Percentiles rank a stretch among this genome's conserved stretches.
phyloP scores from a whole-genome alignment of 768 basidiomycete species.

The Rhodotorula kratochvilovae region DNA sequence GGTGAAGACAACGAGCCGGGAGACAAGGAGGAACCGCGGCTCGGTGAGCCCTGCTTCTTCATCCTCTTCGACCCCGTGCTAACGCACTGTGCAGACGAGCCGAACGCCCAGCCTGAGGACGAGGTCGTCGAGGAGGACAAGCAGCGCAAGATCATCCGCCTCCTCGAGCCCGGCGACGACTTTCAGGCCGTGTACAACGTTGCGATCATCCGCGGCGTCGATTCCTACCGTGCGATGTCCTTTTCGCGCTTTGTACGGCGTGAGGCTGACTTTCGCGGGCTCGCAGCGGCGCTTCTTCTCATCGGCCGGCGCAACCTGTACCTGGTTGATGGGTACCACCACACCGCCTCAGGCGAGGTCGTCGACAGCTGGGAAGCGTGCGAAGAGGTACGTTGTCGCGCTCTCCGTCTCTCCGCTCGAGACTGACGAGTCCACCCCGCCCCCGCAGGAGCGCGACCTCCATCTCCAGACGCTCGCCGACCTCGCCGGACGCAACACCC shows the following conservation, averaged over 20 bases:
- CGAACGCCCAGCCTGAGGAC: not conserved
- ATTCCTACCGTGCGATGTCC: conserved; percentile 74
- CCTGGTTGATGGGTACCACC: conserved; percentile 82
- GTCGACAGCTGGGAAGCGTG: conserved; percentile 84
- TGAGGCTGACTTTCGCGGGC: not conserved
- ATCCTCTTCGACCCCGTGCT: no score
- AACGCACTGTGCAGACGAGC: conserved; percentile 9
- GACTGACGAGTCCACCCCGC: not conserved
- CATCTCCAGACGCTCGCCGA: conserved; percentile 57
- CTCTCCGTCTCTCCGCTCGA: conserved; percentile 54
- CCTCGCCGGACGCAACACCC: conserved; percentile 9
- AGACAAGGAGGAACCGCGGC: not conserved
- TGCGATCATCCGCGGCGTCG: conserved; percentile 80
- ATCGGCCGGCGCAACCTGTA: conserved; percentile 80
- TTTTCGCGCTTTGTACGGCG: conserved; percentile 1
- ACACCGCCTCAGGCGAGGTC: conserved; percentile 79
- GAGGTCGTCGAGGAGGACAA: conserved; percentile 67
- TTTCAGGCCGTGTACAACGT: conserved; percentile 83
- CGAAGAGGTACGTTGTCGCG: conserved; percentile 71
- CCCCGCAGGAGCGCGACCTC: conserved; percentile 60
- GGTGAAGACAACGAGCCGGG: not conserved
- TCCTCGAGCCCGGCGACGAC: conserved; percentile 80
- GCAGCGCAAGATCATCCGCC: conserved; percentile 76
- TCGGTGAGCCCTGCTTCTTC: no score
- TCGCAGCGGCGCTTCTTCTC: conserved; percentile 75